These are phyloP conservation scores for Lichenothelia convexa DNA, from an alignment of 495 filamentous ascomycete genomes.

Conservation along the genomic window DNA sequence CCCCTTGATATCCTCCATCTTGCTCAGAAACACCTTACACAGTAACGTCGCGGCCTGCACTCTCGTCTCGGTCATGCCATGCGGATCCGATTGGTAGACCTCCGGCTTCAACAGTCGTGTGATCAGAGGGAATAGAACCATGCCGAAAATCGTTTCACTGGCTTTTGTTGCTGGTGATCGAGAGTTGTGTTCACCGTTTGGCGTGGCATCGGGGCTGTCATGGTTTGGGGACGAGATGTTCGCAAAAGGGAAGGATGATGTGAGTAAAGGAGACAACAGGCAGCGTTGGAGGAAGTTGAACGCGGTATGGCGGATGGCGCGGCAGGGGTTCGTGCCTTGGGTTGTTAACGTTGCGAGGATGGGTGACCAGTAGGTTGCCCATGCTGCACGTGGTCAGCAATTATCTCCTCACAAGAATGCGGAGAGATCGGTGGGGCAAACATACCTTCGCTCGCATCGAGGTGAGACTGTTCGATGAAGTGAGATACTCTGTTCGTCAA, in stretches of 20 bases:
- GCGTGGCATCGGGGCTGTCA: background rate
- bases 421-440: background rate
- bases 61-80: conserved; percentile 89
- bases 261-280: conserved; percentile 68
- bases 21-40: conserved; percentile 81
- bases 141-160: conserved; percentile 92
- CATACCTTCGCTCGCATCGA: conserved; percentile 67
- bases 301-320: conserved; percentile 77
- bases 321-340: conserved; percentile 89
- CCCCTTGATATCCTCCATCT: too few relatives aligned
- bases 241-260: too few relatives aligned
- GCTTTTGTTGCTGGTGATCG: conserved; percentile 70
- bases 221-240: background rate
- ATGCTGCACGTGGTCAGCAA: conserved; percentile 34
- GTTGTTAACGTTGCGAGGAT: conserved; percentile 74
- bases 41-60: conserved; percentile 81
- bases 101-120: conserved; percentile 80
- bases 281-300: conserved; percentile 75
- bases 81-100: conserved; percentile 77
- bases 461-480: conserved; percentile 80
- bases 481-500: conserved; percentile 64
- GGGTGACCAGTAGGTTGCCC: conserved; percentile 95
- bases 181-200: conserved; percentile 11
- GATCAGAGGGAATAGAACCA: conserved; percentile 92
- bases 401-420: conserved; percentile 5